A percentile compares a stretch with the other conserved stretches of the same genome.
Evolutionary conservation across 371 early-diverging fungal species (phyloP).

Genomic region (Chytridium lagenaria): DNA sequence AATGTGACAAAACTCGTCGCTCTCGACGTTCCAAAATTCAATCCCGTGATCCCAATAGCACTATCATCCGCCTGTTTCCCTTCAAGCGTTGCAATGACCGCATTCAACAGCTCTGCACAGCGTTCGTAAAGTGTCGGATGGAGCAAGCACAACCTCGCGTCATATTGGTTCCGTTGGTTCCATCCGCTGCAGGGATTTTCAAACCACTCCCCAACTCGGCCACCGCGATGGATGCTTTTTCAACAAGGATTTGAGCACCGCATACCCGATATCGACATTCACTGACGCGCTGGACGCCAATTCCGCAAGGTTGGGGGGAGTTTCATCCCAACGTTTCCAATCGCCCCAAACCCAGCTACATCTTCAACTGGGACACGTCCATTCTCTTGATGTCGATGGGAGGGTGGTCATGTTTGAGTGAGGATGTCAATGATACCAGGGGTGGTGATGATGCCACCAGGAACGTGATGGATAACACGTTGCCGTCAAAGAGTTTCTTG

Average conservation of each 20-base stretch:
- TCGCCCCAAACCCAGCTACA: conserved; percentile 3
- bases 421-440: conserved; percentile 28
- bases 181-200: neutral
- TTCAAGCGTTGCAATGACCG: too few species aligned
- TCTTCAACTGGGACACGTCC: too few species aligned
- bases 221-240: neutral
- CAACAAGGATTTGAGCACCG: neutral
- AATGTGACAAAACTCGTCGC: conserved; percentile 37
- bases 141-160: too few species aligned
- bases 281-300: neutral
- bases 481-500: conserved; percentile 27
- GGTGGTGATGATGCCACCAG: conserved; percentile 13
- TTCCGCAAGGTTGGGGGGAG: neutral
- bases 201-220: neutral
- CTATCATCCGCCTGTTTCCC: too few species aligned
- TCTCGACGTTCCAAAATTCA: conserved; percentile 38
- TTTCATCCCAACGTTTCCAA: neutral
- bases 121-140: too few species aligned
- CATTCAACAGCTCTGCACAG: too few species aligned
- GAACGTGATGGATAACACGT: too few species aligned
- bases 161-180: too few species aligned
- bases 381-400: too few species aligned
- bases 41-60: conserved; percentile 44
- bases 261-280: conserved; percentile 5
- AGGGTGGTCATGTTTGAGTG: too few species aligned